These are phyloP conservation scores for Vitis hybrid DNA, from an alignment of 177 flowering plant species.

Conservation along the genomic window DNA sequence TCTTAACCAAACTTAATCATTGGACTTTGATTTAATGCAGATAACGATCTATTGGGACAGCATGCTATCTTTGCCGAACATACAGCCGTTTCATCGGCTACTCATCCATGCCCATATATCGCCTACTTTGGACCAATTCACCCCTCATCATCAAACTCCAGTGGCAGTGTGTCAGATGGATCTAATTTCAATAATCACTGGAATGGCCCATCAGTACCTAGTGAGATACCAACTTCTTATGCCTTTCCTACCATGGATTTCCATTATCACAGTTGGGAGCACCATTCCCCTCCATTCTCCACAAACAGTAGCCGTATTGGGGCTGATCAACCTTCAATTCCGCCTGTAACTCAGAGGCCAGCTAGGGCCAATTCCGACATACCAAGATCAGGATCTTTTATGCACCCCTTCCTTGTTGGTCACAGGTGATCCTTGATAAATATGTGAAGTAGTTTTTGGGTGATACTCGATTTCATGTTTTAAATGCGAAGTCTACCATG, in stretches of 20 bases:
- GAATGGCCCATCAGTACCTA: slow-evolving; percentile 61
- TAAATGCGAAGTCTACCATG: too few relatives aligned
- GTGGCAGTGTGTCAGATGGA: slow-evolving; percentile 61
- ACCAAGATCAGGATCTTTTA: slow-evolving; percentile 58
- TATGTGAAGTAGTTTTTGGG: neutral
- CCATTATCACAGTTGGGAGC: slow-evolving; percentile 78
- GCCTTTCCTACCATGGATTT: slow-evolving; percentile 68
- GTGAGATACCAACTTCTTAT: slow-evolving; percentile 67
- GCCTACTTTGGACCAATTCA: slow-evolving; percentile 75
- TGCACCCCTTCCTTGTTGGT: slow-evolving; percentile 65
- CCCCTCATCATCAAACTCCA: slow-evolving; percentile 64
- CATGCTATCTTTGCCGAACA: slow-evolving; percentile 76
- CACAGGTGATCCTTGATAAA: slow-evolving; percentile 52
- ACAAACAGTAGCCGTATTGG: slow-evolving; percentile 40
- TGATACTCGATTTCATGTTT: too few relatives aligned
- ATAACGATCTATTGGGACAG: slow-evolving; percentile 76
- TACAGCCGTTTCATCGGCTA: slow-evolving; percentile 66
- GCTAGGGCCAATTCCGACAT: slow-evolving; percentile 53
- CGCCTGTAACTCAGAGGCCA: slow-evolving; percentile 51
- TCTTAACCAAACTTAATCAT: neutral
- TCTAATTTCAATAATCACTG: slow-evolving; percentile 61
- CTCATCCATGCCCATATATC: slow-evolving; percentile 82
- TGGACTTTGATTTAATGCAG: slow-evolving; percentile 36
- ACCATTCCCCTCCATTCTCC: slow-evolving; percentile 61
- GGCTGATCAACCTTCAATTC: slow-evolving; percentile 56